Evolutionary conservation across 1,139 yeast species (phyloP), one percentile per base, ranked within the genome.

Genomic region (Debaryomyces nepalensis): DNA sequence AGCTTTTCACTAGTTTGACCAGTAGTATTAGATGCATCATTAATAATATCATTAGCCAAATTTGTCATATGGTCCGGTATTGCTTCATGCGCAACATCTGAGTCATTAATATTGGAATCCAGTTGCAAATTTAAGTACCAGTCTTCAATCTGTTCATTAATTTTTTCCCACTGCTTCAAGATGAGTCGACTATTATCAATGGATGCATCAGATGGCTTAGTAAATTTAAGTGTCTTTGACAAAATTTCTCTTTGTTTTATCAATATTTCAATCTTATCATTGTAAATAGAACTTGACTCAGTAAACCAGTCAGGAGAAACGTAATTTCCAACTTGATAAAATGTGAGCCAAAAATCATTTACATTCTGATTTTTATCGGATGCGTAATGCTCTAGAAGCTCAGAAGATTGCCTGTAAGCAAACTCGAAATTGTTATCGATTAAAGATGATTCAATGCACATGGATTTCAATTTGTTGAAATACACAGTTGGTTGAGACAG

Each of bases 321-420:
- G 50, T 59, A 80, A 51, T 77, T 77, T 2, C 84, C 83, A 5
- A 82, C 79, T 54, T 83, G 88, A 52, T 80, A 82, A 43, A 82
- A 75, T 0, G 84, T 75, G 34, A 77, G 65, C 88, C 90, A 83
- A 41, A 67, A 55, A n/a, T 68, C 68, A 36, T 64, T 60, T 23
- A 79, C 48, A 4, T 45, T 45, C 4, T 47, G 48, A 3, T 48
- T 39, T 4, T 42, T 45, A 4, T 41, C 40, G 5, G 46, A 37
- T 5, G 46, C 37, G 39, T 53, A 58, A 23, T 57, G 53, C 2
- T 57, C 55, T 23, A 71, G 57, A 22, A 72, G 52, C 55, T 62
- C 60, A 61, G 55, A 43, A 46, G 72, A 44, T 48, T 65, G 52
- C 3, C 64, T 61, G 49, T 71, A 73, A 0, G 88, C 85, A 58